Evolutionary conservation across 2,329 filamentous ascomycete genomes (phyloP).

Genomic region (Aspergillus alliaceus): DNA sequence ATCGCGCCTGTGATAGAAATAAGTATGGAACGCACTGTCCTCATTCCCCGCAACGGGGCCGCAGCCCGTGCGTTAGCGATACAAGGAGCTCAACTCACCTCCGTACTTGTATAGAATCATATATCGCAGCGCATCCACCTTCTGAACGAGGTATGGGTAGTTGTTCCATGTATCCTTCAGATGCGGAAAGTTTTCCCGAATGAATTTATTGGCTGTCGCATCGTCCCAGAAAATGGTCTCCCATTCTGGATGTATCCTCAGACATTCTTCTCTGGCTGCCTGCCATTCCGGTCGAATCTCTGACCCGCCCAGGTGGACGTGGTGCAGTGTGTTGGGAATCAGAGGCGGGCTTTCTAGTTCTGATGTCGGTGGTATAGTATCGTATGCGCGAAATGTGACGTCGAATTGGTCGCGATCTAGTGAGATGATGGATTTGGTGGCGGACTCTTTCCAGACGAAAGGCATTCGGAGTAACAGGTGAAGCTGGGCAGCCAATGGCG

Average conservation of each 20-base stretch:
- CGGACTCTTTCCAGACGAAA: constrained; percentile 5
- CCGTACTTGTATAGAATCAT: constrained; percentile 22
- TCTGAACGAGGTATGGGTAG: constrained; percentile 21
- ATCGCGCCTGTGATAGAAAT: constrained; percentile 17
- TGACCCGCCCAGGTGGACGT: constrained; percentile 15
- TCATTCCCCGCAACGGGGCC: no score
- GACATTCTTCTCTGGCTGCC: constrained; percentile 14
- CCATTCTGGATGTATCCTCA: constrained; percentile 18
- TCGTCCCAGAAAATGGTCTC: constrained; percentile 17
- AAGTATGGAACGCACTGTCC: neutral
- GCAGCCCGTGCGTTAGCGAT: neutral
- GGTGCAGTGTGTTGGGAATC: constrained; percentile 6
- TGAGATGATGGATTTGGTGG: neutral
- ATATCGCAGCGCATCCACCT: constrained; percentile 24
- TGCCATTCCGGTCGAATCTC: constrained; percentile 18
- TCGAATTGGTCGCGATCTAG: constrained; percentile 8
- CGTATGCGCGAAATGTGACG: constrained; percentile 7
- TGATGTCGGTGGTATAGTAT: neutral
- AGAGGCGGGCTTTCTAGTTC: neutral
- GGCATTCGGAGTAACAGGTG: constrained; percentile 9
- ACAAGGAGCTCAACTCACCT: constrained; percentile 4
- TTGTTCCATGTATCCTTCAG: constrained; percentile 16
- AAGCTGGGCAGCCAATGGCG: neutral
- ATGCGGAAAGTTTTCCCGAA: constrained; percentile 17
- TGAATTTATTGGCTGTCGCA: constrained; percentile 10